Conservation (phyloP, 2,329 filamentous ascomycete species). For the Triangularia verruculosa region DNA sequence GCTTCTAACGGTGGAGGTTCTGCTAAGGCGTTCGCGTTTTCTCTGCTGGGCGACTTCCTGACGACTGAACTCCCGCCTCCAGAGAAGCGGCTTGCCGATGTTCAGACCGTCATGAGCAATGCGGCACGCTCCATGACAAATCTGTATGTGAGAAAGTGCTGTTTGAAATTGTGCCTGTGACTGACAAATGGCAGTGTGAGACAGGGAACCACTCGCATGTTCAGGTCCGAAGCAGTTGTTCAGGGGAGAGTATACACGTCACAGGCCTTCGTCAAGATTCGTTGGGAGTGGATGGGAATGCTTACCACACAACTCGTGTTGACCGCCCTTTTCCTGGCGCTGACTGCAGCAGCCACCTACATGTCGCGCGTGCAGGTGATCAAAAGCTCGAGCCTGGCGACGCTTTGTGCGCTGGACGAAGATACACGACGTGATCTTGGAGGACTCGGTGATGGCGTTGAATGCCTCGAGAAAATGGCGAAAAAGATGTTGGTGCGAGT, state of each 20-base stretch:
- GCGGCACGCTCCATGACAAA: slow-evolving; percentile 22
- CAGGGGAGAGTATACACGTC: slow-evolving; percentile 20
- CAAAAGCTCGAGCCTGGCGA: slow-evolving; percentile 24
- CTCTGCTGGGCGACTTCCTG: slow-evolving; percentile 21
- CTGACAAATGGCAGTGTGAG: background rate
- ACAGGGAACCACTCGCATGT: background rate
- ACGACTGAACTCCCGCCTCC: slow-evolving; percentile 9
- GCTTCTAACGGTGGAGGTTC: slow-evolving; percentile 22
- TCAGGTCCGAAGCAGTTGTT: slow-evolving; percentile 1
- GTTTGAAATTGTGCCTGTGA: background rate
- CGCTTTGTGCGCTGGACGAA: slow-evolving; percentile 18
- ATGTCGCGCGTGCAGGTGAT: slow-evolving; percentile 19
- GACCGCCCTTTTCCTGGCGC: slow-evolving; percentile 17
- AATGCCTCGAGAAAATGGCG: slow-evolving; percentile 13
- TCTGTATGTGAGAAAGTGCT: background rate
- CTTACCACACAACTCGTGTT: slow-evolving; percentile 18
- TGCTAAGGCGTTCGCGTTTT: slow-evolving; percentile 19
- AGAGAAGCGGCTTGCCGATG: slow-evolving; percentile 15
- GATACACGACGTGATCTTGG: slow-evolving; percentile 13
- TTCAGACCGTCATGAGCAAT: slow-evolving; percentile 17
- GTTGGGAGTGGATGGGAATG: slow-evolving; percentile 23
- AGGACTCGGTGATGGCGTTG: slow-evolving; percentile 13
- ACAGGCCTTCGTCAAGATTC: slow-evolving; percentile 22
- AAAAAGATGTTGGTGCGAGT: slow-evolving; percentile 14
- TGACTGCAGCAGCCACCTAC: slow-evolving; percentile 13